Conservation (phyloP, 495 filamentous ascomycete species). For the Neurospora hispaniola region DNA sequence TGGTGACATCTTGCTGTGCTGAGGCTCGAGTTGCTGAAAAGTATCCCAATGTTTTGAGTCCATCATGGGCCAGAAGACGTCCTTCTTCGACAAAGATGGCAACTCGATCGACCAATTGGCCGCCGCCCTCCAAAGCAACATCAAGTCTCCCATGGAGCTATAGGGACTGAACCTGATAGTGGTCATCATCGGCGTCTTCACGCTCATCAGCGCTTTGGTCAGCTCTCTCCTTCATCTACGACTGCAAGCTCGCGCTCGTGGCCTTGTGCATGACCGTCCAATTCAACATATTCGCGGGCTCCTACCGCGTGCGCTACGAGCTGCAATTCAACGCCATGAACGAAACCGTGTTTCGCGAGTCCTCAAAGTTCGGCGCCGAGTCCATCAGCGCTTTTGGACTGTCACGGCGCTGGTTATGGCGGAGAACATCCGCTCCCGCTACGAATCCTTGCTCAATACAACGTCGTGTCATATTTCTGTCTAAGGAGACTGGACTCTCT, state of each 20-base stretch:
- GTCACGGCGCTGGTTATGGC: constrained; percentile 48
- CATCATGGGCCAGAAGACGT: constrained; percentile 44
- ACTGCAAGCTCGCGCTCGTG: constrained; percentile 48
- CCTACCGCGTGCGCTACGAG: constrained; percentile 43
- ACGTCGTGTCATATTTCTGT: constrained; percentile 14
- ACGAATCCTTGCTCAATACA: constrained; percentile 28
- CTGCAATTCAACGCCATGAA: constrained; percentile 46
- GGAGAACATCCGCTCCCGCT: constrained; percentile 38
- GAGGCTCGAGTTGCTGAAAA: constrained; percentile 40
- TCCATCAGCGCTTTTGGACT: constrained; percentile 48
- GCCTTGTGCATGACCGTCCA: constrained; percentile 40
- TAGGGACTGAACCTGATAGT: constrained; percentile 46
- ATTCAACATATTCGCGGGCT: constrained; percentile 37
- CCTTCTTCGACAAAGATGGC: constrained; percentile 45
- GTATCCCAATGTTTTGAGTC: constrained; percentile 49
- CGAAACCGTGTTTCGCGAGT: constrained; percentile 45
- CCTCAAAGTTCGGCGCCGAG: constrained; percentile 50
- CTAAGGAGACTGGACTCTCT: background rate
- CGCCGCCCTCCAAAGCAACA: constrained; percentile 45
- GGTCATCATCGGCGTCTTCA: constrained; percentile 40
- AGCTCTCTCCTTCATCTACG: constrained; percentile 41
- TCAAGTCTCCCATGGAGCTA: constrained; percentile 52
- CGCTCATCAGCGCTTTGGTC: constrained; percentile 36
- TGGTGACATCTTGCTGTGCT: constrained; percentile 55
- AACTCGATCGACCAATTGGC: constrained; percentile 55